Percentiles rank a stretch among this genome's conserved stretches.
phyloP scores from a whole-genome alignment of 2,329 filamentous ascomycete genomes.

The Calonectria hongkongensis region DNA sequence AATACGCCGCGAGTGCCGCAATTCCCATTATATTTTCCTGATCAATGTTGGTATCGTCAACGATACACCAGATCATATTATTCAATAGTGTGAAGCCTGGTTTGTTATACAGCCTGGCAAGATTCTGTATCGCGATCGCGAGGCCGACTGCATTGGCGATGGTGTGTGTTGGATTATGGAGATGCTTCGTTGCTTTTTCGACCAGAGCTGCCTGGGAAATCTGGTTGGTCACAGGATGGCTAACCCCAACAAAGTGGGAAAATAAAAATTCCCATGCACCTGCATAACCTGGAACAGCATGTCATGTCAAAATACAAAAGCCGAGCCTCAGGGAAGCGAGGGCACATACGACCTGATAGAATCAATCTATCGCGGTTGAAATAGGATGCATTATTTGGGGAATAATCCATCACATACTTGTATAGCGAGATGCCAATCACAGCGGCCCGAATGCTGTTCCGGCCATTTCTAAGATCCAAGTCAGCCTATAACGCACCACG shows the following conservation, averaged over 20 bases:
- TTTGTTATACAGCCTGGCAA: not conserved
- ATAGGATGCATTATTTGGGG: not conserved
- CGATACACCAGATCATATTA: not conserved
- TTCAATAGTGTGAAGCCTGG: not conserved
- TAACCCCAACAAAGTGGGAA: not conserved
- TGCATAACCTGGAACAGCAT: not conserved
- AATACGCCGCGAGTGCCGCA: not conserved
- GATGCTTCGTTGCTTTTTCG: not conserved
- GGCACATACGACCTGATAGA: not conserved
- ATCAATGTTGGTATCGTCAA: not conserved
- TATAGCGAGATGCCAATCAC: not conserved
- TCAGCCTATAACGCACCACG: not conserved
- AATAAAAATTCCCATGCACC: not conserved
- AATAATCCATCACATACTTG: not conserved
- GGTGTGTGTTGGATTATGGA: not conserved
- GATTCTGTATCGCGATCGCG: not conserved
- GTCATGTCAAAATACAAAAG: not conserved
- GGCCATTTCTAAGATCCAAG: not conserved
- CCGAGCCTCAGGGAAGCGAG: not conserved
- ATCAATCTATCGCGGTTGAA: slow-evolving; percentile 1
- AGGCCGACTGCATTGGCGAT: not conserved
- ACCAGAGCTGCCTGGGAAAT: not conserved
- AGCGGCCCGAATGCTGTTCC: not conserved
- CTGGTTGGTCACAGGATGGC: not conserved
- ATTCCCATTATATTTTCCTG: not conserved